Evolutionary conservation across 1,284 basidiomycete species (phyloP), one percentile per base, ranked within the genome.

Genomic region (Boletus semigastroideus): DNA sequence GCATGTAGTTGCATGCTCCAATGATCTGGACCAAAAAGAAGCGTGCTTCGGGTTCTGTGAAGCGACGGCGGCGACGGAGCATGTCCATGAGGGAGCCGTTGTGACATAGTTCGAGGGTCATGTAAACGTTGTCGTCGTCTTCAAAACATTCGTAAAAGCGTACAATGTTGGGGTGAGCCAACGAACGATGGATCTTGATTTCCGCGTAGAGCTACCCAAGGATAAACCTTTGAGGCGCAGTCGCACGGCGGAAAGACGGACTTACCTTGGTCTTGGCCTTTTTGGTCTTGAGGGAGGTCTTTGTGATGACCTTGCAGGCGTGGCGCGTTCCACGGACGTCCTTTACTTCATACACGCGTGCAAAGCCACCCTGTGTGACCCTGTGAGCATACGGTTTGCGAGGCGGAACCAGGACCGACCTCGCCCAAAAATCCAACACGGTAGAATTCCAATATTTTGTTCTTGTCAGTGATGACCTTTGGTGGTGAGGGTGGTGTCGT

Each of bases 1-100:
- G 97, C 93, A 99, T 95, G 78, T 98, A 96, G 63, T 94, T 86
- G 69, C 93, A 96, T 1, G 95, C 95, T 25, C 93, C 93, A 59
- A 98, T 89, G 61, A 99, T 85, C 70, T 99, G 96, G 6, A 96
- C 82, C 77, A 97, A 85, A 73, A 92, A 94, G 73, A 87, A 94
- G 27, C 96, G 87, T 1, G 93, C 83, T 72, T 99, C 96, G 0
- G 92, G 88, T 70, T 99, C 96, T 19, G 90, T 87, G 71, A 95
- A 94, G 38, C 92, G 84, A 37, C 90, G 85, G 5, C 96, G 87
- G 3, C 86, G 82, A 43, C 93, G 90, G 41, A 99, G 83, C 72
- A 98, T 84, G 71, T 97, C 94, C 90, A 98, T 84, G 54, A 87
- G 80, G 6, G 87, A 89, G 28, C 97, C 96, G 50, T 89, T 89